Evolutionary conservation across 208 protist genomes (phyloP).

Genomic region (Acanthamoeba castellanii): DNA sequence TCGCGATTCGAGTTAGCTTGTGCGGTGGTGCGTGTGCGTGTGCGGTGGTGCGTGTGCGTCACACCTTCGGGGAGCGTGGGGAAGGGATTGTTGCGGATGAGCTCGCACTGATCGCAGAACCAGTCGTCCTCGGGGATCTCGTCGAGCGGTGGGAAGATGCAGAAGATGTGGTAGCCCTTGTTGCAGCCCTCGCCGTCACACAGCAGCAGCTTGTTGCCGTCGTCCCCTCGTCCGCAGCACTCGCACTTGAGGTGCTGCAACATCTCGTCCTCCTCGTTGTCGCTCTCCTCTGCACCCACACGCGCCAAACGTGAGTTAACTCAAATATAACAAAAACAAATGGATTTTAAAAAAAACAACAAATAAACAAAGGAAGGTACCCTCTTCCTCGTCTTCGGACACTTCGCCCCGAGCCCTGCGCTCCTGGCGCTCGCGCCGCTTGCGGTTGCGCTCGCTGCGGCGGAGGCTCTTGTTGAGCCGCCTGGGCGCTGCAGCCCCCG

Average conservation of each 20-base stretch:
- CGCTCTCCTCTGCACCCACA: constrained; percentile 21
- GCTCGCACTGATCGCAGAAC: constrained; percentile 80
- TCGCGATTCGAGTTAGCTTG: no score
- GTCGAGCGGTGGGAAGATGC: constrained; percentile 72
- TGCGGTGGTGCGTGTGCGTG: no score
- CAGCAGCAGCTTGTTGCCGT: constrained; percentile 79
- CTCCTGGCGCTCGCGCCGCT: constrained; percentile 22
- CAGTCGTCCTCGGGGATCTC: constrained; percentile 79
- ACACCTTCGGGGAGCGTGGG: constrained; percentile 15
- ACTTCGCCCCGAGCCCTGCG: neutral
- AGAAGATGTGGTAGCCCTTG: constrained; percentile 83
- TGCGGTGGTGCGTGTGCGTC: neutral
- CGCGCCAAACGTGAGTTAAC: no score
- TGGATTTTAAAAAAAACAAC: neutral
- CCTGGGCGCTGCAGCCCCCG: neutral
- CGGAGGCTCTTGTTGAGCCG: constrained; percentile 59
- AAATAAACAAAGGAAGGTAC: neutral
- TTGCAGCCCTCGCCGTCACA: constrained; percentile 80
- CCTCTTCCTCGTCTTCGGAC: constrained; percentile 56
- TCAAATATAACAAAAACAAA: neutral
- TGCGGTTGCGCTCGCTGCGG: constrained; percentile 56
- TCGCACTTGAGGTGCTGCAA: constrained; percentile 76
- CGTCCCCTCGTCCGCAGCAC: constrained; percentile 75
- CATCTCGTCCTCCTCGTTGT: constrained; percentile 59
- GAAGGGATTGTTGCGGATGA: constrained; percentile 61